Conservation (phyloP, 192 early-diverging fungal genomes). For the Linnemannia hyalina region DNA sequence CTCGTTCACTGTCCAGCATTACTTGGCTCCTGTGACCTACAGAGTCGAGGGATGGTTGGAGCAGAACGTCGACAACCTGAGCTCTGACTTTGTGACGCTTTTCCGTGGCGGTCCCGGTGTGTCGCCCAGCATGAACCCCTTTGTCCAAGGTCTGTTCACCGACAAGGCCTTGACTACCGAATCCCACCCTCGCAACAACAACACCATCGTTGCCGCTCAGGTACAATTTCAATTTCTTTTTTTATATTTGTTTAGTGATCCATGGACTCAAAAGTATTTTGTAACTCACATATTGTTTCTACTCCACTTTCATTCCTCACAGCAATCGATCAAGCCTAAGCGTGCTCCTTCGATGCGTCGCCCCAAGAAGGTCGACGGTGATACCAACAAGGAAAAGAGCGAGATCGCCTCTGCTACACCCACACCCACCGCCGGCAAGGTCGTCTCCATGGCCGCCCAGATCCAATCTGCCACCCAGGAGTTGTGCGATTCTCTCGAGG, state of each 20-base stretch:
- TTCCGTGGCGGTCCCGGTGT: conserved; percentile 82
- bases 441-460: conserved; percentile 72
- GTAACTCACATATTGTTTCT: neutral
- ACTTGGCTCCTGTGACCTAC: conserved; percentile 77
- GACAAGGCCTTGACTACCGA: conserved; percentile 80
- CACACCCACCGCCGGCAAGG: conserved; percentile 52
- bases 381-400: conserved; percentile 15
- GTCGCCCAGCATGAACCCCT: conserved; percentile 74
- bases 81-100: conserved; percentile 87
- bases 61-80: conserved; percentile 82
- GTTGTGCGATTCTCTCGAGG: conserved; percentile 76
- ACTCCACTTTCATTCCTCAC: neutral
- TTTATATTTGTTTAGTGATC: neutral
- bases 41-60: conserved; percentile 77
- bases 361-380: conserved; percentile 58
- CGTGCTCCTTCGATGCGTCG: conserved; percentile 75
- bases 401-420: conserved; percentile 8
- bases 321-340: conserved; percentile 75
- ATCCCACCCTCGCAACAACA: conserved; percentile 84
- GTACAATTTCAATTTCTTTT: neutral
- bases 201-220: conserved; percentile 85
- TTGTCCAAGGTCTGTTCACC: conserved; percentile 82
- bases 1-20: conserved; percentile 87
- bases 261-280: neutral
- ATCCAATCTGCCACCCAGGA: conserved; percentile 79